Evolutionary conservation across 2,329 filamentous ascomycete genomes (phyloP).

Genomic region (Colletotrichum sp.): DNA sequence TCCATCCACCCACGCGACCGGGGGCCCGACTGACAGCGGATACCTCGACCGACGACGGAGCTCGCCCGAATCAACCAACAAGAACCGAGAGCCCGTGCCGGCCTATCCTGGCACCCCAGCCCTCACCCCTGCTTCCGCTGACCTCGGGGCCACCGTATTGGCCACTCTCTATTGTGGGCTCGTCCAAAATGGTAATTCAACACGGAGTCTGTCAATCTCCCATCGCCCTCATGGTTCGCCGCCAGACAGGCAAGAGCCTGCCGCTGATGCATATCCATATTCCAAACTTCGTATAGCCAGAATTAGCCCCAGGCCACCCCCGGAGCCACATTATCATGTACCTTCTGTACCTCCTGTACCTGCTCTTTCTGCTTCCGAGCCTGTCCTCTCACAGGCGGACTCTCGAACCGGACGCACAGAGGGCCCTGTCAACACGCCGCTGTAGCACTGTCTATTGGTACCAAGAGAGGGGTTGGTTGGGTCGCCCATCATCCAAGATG

Average conservation of each 20-base stretch:
- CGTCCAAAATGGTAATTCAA: constrained; percentile 14
- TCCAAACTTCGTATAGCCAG: constrained; percentile 22
- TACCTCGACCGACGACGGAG: constrained; percentile 19
- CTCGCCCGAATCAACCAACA: constrained; percentile 18
- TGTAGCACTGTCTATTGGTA: background rate
- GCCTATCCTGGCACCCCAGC: background rate
- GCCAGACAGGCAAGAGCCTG: constrained; percentile 17
- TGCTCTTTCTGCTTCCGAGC: background rate
- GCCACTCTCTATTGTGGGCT: constrained; percentile 9
- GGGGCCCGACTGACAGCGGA: constrained; percentile 16
- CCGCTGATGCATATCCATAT: constrained; percentile 19
- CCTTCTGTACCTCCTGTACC: background rate
- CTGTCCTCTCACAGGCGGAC: background rate
- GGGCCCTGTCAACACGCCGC: background rate
- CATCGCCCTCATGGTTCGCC: constrained; percentile 17
- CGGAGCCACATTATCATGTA: constrained; percentile 11
- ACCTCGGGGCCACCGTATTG: constrained; percentile 16
- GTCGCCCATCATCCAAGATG: background rate
- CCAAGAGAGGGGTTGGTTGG: constrained; percentile 9
- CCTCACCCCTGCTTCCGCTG: background rate
- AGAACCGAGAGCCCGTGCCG: background rate
- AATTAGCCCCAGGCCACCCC: constrained; percentile 18
- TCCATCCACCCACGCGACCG: background rate
- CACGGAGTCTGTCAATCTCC: constrained; percentile 18
- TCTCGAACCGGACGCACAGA: background rate